phyloP scores from a whole-genome alignment of 768 basidiomycete genomes.

The Kwoniella newhampshirensis region DNA sequence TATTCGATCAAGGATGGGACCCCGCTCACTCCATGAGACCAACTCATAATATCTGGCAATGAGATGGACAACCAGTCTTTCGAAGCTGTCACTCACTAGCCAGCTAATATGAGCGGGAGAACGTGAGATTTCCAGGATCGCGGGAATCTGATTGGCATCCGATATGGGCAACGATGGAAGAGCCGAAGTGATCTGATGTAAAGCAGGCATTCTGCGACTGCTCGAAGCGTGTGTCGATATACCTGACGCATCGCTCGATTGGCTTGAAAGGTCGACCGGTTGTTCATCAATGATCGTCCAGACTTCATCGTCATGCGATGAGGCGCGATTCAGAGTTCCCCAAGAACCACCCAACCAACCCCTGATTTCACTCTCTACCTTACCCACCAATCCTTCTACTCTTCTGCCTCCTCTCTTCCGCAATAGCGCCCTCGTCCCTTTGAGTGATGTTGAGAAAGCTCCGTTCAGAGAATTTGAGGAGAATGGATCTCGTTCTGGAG shows the following conservation, averaged over 20 bases:
- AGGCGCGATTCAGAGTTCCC: not conserved
- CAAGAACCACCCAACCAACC: conserved; percentile 40
- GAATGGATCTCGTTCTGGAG: conserved; percentile 17
- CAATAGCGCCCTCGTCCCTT: conserved; percentile 45
- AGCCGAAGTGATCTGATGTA: conserved; percentile 23
- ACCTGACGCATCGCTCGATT: not conserved
- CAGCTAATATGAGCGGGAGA: conserved; percentile 50
- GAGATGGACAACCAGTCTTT: conserved; percentile 49
- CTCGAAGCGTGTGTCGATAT: not conserved
- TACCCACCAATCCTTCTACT: conserved; percentile 38
- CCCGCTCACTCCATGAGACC: conserved; percentile 47
- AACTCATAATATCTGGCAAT: conserved; percentile 49
- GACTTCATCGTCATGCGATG: not conserved
- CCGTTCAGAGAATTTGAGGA: conserved; percentile 38
- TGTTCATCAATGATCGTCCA: conserved; percentile 28
- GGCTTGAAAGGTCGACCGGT: conserved; percentile 8
- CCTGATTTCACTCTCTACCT: conserved; percentile 38
- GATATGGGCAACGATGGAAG: conserved; percentile 20
- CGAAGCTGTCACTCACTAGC: conserved; percentile 45
- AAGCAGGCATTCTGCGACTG: conserved; percentile 26
- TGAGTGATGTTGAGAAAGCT: conserved; percentile 42
- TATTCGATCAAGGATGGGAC: not conserved
- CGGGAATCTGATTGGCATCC: conserved; percentile 11
- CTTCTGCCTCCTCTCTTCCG: conserved; percentile 40
- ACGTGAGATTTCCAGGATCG: conserved; percentile 45